These are phyloP conservation scores for Chlamydomonas sp. DNA, from an alignment of 139 green algal species.

Conservation along the genomic window DNA sequence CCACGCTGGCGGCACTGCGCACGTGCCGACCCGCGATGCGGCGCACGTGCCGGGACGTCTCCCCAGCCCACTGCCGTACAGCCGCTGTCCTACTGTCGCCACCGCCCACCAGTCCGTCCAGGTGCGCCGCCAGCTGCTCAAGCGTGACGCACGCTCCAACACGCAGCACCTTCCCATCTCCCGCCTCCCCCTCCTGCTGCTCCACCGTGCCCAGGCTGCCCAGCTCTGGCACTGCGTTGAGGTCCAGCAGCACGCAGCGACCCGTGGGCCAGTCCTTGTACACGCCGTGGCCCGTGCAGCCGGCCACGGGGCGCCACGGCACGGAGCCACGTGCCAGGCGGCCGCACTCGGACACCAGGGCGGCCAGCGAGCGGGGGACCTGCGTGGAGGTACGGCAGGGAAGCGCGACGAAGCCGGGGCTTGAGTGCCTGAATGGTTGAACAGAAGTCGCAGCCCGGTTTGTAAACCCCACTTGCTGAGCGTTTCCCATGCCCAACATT, in stretches of 20 bases:
- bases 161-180: too few relatives aligned
- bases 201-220: background rate
- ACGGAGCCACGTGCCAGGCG: background rate
- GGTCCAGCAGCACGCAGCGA: slow-evolving; percentile 20
- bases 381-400: background rate
- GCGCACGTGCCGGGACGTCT: slow-evolving; percentile 56
- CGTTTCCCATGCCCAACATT: too few relatives aligned
- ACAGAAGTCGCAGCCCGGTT: too few relatives aligned
- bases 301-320: slow-evolving; percentile 54
- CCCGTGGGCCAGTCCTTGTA: slow-evolving; percentile 56
- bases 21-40: slow-evolving; percentile 74
- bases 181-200: too few relatives aligned
- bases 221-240: slow-evolving; percentile 14
- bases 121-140: slow-evolving; percentile 26
- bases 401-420: too few relatives aligned
- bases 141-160: slow-evolving; percentile 56
- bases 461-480: too few relatives aligned
- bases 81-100: background rate
- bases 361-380: slow-evolving; percentile 33
- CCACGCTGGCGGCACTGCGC: slow-evolving; percentile 73
- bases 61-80: slow-evolving; percentile 20
- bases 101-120: slow-evolving; percentile 12
- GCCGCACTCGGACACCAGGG: slow-evolving; percentile 38
- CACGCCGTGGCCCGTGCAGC: slow-evolving; percentile 67
- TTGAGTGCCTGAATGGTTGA: too few relatives aligned